Evolutionary conservation across 148 eudicot genomes (phyloP), one percentile per base, ranked within the genome.

Genomic region (Persicaria maculosa): DNA sequence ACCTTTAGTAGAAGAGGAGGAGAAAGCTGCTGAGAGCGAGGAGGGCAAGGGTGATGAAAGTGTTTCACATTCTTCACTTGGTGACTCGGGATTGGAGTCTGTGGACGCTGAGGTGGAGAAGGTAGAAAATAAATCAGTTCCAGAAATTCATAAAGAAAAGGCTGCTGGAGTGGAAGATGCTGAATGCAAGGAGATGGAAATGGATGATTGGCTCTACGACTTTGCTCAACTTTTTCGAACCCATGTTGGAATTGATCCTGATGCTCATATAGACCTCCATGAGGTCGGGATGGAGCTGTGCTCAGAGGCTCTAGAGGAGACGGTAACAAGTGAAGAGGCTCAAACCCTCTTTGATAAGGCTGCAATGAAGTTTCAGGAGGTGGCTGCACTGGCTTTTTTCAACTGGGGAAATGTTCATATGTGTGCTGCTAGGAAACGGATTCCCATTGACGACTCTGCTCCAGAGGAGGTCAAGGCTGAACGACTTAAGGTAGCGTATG

Each of bases 341-440:
- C 97, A 95, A 79, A 72, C 69, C 73, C 89, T 92, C 65, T 92
- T 92, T 65, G 96, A 95, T 52, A 92, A 87, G 79, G 97, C 98
- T 68, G 93, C 98, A 19, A 73, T 81, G 40, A 95, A 95, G 78
- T 95, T 92, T 75, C 98, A 95, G 76, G 98, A 95, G 81, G 96
- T 95, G 22, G 98, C 89, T 45, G 98, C 96, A 54, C 80, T 95
- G 77, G 98, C 97, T 73, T 95, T 85, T 79, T 95, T 92, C 68
- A 95, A 95, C 44, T 92, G 98, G 98, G 98, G 98, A n/a, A 95
- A 95, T 80, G 97, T 95, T 70, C 97, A 95, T 50, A 90, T 95
- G 98, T 92, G 97, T 72, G 89, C 93, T 16, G 98, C 98, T 50
- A 80, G 98, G 72, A 95, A 95, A 82, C 72, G 87, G 47, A 89